A percentile compares a stretch with the other conserved stretches of the same genome.
phyloP scores from a whole-genome alignment of 169 alveolate genomes.

The Cryptosporidium sp. region DNA sequence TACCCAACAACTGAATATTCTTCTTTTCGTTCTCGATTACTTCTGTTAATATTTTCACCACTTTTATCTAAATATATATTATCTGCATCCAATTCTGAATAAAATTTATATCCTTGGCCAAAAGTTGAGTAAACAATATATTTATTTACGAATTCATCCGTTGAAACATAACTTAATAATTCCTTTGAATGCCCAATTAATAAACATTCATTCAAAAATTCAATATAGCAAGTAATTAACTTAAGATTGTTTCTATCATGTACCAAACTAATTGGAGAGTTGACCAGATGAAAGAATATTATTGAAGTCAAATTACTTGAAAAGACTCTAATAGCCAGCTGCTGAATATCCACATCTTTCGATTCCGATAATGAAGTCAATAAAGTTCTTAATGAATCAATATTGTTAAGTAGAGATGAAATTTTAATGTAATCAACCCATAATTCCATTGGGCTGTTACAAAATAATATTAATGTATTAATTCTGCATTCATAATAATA shows the following conservation, averaged over 20 bases:
- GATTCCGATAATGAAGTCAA: slow-evolving; percentile 59
- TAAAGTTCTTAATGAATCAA: slow-evolving; percentile 64
- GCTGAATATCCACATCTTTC: slow-evolving; percentile 30
- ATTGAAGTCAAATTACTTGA: slow-evolving; percentile 49
- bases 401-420: slow-evolving; percentile 36
- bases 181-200: slow-evolving; percentile 71
- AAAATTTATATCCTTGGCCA: slow-evolving; percentile 67
- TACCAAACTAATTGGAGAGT: slow-evolving; percentile 43
- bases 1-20: slow-evolving; percentile 49
- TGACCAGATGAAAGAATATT: slow-evolving; percentile 39
- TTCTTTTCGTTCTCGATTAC: not conserved
- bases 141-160: slow-evolving; percentile 8
- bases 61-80: slow-evolving; percentile 54
- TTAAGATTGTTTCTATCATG: slow-evolving; percentile 56
- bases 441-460: slow-evolving; percentile 36
- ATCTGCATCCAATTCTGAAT: slow-evolving; percentile 39
- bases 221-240: slow-evolving; percentile 47
- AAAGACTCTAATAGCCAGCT: slow-evolving; percentile 42
- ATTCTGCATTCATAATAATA: slow-evolving; percentile 68
- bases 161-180: slow-evolving; percentile 20
- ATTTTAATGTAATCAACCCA: slow-evolving; percentile 58
- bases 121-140: slow-evolving; percentile 21
- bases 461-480: slow-evolving; percentile 48
- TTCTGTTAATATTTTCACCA: slow-evolving; percentile 10
- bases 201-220: slow-evolving; percentile 70